These are phyloP conservation scores for Fereydounia khargensis DNA, from an alignment of 1,284 basidiomycete genomes.

Conservation along the genomic window DNA sequence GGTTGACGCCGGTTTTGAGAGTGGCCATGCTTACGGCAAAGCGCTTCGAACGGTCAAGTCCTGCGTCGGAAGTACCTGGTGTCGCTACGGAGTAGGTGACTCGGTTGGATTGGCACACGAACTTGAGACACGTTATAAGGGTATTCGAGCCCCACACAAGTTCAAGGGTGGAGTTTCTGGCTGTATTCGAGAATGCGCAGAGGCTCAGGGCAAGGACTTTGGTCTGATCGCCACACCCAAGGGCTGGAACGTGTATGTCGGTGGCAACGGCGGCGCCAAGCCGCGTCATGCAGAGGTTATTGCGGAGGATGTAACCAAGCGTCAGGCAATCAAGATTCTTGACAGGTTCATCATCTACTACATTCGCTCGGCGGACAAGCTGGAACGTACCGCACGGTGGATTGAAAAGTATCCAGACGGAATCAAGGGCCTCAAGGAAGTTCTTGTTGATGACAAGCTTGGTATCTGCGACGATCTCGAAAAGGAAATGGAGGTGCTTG, in stretches of 20 bases:
- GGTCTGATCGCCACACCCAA: slow-evolving; percentile 76
- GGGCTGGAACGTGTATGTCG: slow-evolving; percentile 65
- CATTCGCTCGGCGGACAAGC: slow-evolving; percentile 66
- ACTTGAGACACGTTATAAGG: slow-evolving; percentile 73
- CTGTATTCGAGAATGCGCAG: slow-evolving; percentile 59
- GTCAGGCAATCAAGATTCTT: slow-evolving; percentile 64
- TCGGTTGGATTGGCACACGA: slow-evolving; percentile 72
- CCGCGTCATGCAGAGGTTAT: slow-evolving; percentile 66
- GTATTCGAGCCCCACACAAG: slow-evolving; percentile 71
- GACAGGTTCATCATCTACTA: slow-evolving; percentile 71
- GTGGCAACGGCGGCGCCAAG: slow-evolving; percentile 72
- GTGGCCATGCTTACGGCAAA: slow-evolving; percentile 74
- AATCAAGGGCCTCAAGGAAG: slow-evolving; percentile 66
- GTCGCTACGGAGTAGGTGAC: slow-evolving; percentile 73
- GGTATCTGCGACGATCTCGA: slow-evolving; percentile 74
- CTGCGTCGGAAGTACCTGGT: slow-evolving; percentile 68
- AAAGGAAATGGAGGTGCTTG: slow-evolving; percentile 68
- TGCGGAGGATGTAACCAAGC: slow-evolving; percentile 57
- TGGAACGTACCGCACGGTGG: slow-evolving; percentile 71
- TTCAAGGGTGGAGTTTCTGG: slow-evolving; percentile 75
- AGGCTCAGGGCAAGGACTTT: slow-evolving; percentile 74
- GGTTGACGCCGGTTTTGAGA: slow-evolving; percentile 69
- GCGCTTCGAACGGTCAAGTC: slow-evolving; percentile 65
- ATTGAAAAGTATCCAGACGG: slow-evolving; percentile 72
- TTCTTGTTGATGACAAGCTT: slow-evolving; percentile 73